Conservation (phyloP, 169 alveolate species). For the Plasmodium falciparum region DNA sequence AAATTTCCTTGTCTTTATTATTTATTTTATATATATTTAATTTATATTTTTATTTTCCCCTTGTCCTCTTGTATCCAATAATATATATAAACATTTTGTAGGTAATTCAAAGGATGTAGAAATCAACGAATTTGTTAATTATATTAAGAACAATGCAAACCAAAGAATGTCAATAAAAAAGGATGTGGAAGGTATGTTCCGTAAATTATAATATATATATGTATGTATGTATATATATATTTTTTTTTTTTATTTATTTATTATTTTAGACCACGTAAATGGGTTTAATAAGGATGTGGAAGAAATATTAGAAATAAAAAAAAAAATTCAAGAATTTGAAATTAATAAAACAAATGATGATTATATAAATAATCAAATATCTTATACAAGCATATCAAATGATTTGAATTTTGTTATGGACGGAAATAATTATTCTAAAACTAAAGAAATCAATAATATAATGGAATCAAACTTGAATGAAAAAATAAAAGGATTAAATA, state of each 20-base stretch:
- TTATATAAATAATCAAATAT: conserved; percentile 44
- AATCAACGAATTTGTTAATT: conserved; percentile 8
- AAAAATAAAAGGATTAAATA: conserved; percentile 30
- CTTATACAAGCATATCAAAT: conserved; percentile 43
- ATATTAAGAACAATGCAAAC: conserved; percentile 42
- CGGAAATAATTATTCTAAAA: conserved; percentile 39
- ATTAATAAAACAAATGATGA: conserved; percentile 27
- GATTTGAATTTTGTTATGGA: conserved; percentile 37
- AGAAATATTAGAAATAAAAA: conserved; percentile 39
- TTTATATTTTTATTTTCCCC: conserved; percentile 27
- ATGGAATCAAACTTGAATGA: conserved; percentile 58
- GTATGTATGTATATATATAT: neutral
- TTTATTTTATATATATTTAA: neutral
- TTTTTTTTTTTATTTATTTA: neutral
- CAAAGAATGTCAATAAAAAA: conserved; percentile 48
- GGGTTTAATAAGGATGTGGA: conserved; percentile 41
- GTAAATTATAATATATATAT: neutral
- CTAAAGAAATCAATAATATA: conserved; percentile 39
- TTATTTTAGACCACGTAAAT: conserved; percentile 35
- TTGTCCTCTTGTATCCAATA: neutral
- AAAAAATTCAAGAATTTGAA: conserved; percentile 51
- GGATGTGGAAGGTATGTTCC: conserved; percentile 35
- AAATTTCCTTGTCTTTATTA: neutral
- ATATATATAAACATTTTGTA: conserved; percentile 21
- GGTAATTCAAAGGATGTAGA: conserved; percentile 38